phyloP scores from a whole-genome alignment of 176 grass and related monocot genomes.

The Juncus effusus region DNA sequence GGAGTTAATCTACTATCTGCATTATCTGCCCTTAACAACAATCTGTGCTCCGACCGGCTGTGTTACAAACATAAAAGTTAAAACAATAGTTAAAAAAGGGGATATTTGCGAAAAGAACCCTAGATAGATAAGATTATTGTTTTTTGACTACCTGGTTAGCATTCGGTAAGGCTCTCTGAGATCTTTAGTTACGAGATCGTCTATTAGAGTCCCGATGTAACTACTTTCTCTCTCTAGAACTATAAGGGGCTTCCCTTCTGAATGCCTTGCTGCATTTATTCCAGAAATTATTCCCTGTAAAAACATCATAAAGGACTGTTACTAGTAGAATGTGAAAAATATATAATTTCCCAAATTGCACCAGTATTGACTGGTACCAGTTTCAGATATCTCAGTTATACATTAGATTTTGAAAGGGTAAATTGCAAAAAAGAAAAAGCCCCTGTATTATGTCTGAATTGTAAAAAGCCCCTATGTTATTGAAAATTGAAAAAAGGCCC shows the following conservation, averaged over 20 bases:
- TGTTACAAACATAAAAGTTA: slow-evolving; percentile 15
- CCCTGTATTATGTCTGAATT: no score
- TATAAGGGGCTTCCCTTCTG: slow-evolving; percentile 69
- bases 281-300: slow-evolving; percentile 79
- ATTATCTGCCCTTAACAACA: slow-evolving; percentile 89
- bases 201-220: slow-evolving; percentile 91
- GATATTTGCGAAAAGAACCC: not conserved
- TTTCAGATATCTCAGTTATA: not conserved
- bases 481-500: no score
- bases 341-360: not conserved
- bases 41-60: slow-evolving; percentile 86
- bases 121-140: not conserved
- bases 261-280: slow-evolving; percentile 96
- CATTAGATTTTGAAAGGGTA: not conserved
- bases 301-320: slow-evolving; percentile 13
- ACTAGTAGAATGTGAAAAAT: not conserved
- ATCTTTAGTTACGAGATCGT: slow-evolving; percentile 99
- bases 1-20: slow-evolving; percentile 90
- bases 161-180: slow-evolving; percentile 94
- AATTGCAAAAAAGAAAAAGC: no score
- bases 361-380: no score
- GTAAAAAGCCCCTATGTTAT: no score
- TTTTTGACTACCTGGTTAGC: slow-evolving; percentile 69
- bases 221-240: slow-evolving; percentile 99
- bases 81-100: slow-evolving; percentile 2